These are phyloP conservation scores for Obelidium mucronatum DNA, from an alignment of 192 early-diverging fungal species.

Conservation along the genomic window DNA sequence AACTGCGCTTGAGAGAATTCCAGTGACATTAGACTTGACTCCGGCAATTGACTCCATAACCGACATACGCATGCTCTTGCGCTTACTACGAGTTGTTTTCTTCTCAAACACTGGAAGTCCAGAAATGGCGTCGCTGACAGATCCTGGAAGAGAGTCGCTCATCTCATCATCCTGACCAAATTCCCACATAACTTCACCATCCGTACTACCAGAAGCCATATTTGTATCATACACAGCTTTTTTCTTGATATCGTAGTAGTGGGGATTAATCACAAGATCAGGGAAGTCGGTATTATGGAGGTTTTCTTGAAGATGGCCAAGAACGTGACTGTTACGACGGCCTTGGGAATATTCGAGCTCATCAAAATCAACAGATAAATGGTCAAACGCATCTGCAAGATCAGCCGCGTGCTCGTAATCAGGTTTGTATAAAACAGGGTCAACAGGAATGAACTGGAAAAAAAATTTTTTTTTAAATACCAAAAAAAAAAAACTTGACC, in stretches of 20 bases:
- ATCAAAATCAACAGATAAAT: conserved; percentile 35
- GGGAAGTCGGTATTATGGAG: conserved; percentile 14
- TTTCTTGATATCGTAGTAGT: neutral
- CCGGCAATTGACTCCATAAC: conserved; percentile 23
- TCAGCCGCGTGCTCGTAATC: conserved; percentile 31
- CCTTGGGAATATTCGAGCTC: conserved; percentile 34
- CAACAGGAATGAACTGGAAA: conserved; percentile 39
- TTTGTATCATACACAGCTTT: neutral
- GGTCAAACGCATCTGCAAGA: conserved; percentile 33
- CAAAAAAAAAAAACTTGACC: neutral
- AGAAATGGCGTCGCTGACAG: neutral
- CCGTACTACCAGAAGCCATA: neutral
- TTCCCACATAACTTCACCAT: conserved; percentile 31
- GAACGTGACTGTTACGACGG: neutral
- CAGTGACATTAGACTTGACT: conserved; percentile 4
- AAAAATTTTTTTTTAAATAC: neutral
- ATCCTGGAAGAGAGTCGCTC: neutral
- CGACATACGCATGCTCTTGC: conserved; percentile 31
- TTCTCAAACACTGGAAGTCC: neutral
- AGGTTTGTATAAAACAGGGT: conserved; percentile 30
- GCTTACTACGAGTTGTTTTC: conserved; percentile 3
- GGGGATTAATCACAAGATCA: conserved; percentile 18
- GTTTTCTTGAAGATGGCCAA: neutral
- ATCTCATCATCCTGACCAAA: neutral
- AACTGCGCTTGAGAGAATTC: conserved; percentile 24